Evolutionary conservation across 1,284 basidiomycete genomes (phyloP), one percentile per base, ranked within the genome.

Genomic region (Microbotryomycetes sp.): DNA sequence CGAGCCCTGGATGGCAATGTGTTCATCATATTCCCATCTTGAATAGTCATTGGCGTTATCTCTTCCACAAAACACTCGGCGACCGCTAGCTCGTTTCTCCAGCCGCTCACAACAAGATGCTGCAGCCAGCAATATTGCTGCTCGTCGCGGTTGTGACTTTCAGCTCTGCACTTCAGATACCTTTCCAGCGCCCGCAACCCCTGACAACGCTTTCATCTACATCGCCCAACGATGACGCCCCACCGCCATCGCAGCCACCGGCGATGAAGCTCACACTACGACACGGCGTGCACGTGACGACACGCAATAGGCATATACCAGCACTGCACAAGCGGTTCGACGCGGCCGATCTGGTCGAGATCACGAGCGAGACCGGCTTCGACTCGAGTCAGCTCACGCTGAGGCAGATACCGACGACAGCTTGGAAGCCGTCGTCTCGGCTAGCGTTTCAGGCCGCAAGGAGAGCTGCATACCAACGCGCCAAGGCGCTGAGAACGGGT

Each of bases 241-340:
- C 57, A 54, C 24, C 45, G 18, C 24, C 30, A 18, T 15, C 45
- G 15, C 24, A 24, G n/a, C 9, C 23, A 26, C 7, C 21, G 16
- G 31, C 26, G 31, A 6, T 28, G 15, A 27, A 27, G 48, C 53
- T 71, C 48, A 60, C 65, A 3, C 61, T 71, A 7, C 62, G 64
- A 2, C 70, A 71, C 16, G 65, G 66, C 6, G 31, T 71, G 4
- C 68, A 70, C 45, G 45, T 68, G 26, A 48, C 64, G 4, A 63
- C 59, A 3, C 9, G 46, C n/a, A 28, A 57, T 18, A 48, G 52
- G 4, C 45, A 47, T 27, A 55, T 52, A 21, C 55, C 69, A 1
- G 46, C 52, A 21, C 60, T 69, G 6, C 52, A 51, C 23, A 56
- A 60, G 45, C 57, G 52, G 45, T 71, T 66, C 61, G 41, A 53